Evolutionary conservation across 768 basidiomycete genomes (phyloP).

Genomic region (Strobilomyces echinocephalus): DNA sequence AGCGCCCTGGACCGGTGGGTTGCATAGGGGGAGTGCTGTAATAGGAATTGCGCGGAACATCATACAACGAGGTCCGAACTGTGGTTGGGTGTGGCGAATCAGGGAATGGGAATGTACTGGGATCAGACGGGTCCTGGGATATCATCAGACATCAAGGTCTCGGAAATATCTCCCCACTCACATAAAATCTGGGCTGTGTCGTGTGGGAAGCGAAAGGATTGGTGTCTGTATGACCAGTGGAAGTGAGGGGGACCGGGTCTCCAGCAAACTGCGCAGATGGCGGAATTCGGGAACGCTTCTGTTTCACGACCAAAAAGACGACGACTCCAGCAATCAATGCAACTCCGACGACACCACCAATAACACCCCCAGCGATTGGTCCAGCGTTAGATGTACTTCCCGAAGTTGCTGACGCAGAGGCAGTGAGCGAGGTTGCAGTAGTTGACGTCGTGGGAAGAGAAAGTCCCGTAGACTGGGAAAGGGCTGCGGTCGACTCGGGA

Average conservation of each 20-base stretch:
- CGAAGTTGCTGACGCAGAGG: conserved; percentile 15
- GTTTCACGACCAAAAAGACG: conserved; percentile 37
- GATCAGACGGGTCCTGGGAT: conserved; percentile 34
- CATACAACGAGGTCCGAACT: conserved; percentile 4
- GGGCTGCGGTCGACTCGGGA: conserved; percentile 41
- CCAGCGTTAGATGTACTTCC: conserved; percentile 35
- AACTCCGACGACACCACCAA: conserved; percentile 56
- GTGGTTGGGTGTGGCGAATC: conserved; percentile 20
- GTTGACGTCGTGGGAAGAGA: conserved; percentile 7
- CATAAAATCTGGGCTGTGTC: conserved; percentile 27
- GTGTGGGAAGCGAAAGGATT: conserved; percentile 15
- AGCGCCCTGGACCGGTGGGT: conserved; percentile 15
- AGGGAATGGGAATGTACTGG: conserved; percentile 33
- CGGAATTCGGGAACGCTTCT: conserved; percentile 23
- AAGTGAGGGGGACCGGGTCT: not conserved
- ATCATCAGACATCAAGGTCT: conserved; percentile 2
- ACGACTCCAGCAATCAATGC: conserved; percentile 37
- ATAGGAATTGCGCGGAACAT: conserved; percentile 1
- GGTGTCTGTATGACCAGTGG: conserved; percentile 7
- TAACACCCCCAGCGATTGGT: conserved; percentile 60
- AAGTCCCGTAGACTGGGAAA: conserved; percentile 25
- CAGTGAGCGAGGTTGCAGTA: conserved; percentile 12
- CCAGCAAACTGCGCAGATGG: conserved; percentile 13
- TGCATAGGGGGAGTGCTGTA: conserved; percentile 10
- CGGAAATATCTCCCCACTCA: conserved; percentile 9